Conservation (phyloP, 768 basidiomycete species). For the Rhizopogon rudus region DNA sequence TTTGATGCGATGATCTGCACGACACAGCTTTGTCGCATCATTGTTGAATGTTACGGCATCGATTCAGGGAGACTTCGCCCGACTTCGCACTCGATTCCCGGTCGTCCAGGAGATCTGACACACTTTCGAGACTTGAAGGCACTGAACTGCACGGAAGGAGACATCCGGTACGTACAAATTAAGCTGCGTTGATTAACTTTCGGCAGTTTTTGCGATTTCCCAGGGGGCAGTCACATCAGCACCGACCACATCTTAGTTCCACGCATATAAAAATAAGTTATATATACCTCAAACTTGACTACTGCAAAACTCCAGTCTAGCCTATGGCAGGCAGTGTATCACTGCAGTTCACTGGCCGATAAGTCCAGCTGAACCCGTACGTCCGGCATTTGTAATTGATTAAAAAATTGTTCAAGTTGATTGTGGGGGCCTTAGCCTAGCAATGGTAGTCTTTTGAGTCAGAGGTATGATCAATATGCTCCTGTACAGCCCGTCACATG, state of each 20-base stretch:
- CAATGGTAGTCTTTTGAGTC: conserved; percentile 5
- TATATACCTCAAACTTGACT: background rate
- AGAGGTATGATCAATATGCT: conserved; percentile 15
- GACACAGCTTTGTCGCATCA: background rate
- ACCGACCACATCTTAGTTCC: background rate
- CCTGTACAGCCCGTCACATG: conserved; percentile 33
- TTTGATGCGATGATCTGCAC: background rate
- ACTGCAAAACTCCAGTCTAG: background rate
- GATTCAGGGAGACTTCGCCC: background rate
- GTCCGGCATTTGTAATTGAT: conserved; percentile 5
- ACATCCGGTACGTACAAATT: background rate
- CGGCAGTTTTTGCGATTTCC: background rate
- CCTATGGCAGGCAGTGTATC: background rate
- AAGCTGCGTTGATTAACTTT: background rate
- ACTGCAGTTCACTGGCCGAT: background rate
- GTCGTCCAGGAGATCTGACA: background rate
- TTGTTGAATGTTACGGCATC: background rate
- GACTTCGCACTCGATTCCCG: background rate
- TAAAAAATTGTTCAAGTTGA: conserved; percentile 4
- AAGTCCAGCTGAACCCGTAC: background rate
- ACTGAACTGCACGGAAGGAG: no score
- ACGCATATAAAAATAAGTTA: background rate
- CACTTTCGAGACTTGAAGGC: background rate
- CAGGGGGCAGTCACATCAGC: background rate
- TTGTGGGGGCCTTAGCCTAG: conserved; percentile 1